Evolutionary conservation across 2,329 filamentous ascomycete species (phyloP).

Genomic region (Lachnellula subtilissima): DNA sequence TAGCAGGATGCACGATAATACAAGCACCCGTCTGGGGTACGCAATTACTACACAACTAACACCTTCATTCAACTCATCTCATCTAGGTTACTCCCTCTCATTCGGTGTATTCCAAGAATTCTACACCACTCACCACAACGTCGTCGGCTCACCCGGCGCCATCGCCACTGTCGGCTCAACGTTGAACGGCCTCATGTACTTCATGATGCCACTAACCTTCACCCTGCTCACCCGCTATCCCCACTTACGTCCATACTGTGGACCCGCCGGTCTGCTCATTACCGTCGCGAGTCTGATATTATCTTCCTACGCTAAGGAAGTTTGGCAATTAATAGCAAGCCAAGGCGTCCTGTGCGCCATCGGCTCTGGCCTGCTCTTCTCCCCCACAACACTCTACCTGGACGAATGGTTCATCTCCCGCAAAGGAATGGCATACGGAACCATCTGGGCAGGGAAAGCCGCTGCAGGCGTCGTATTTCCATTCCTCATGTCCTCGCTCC

Average conservation of each 20-base stretch:
- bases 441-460: slow-evolving; percentile 53
- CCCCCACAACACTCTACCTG: slow-evolving; percentile 52
- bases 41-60: slow-evolving; percentile 5
- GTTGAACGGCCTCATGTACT: slow-evolving; percentile 50
- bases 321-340: slow-evolving; percentile 51
- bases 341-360: slow-evolving; percentile 58
- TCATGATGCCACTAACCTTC: slow-evolving; percentile 47
- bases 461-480: slow-evolving; percentile 48
- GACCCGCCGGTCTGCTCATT: slow-evolving; percentile 35
- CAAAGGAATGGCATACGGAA: slow-evolving; percentile 57
- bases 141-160: slow-evolving; percentile 5
- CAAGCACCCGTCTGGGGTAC: slow-evolving; percentile 51
- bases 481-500: slow-evolving; percentile 48
- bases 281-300: slow-evolving; percentile 43
- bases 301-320: slow-evolving; percentile 50
- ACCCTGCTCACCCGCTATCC: slow-evolving; percentile 36
- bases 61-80: neutral
- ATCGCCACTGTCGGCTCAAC: slow-evolving; percentile 17
- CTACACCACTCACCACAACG: slow-evolving; percentile 41
- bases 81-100: slow-evolving; percentile 57
- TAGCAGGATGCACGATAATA: slow-evolving; percentile 46
- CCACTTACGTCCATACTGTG: slow-evolving; percentile 37
- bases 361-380: slow-evolving; percentile 51
- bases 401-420: slow-evolving; percentile 59
- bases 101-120: slow-evolving; percentile 68